phyloP scores from a whole-genome alignment of 2,329 filamentous ascomycete species.

The Penicillium sp. region DNA sequence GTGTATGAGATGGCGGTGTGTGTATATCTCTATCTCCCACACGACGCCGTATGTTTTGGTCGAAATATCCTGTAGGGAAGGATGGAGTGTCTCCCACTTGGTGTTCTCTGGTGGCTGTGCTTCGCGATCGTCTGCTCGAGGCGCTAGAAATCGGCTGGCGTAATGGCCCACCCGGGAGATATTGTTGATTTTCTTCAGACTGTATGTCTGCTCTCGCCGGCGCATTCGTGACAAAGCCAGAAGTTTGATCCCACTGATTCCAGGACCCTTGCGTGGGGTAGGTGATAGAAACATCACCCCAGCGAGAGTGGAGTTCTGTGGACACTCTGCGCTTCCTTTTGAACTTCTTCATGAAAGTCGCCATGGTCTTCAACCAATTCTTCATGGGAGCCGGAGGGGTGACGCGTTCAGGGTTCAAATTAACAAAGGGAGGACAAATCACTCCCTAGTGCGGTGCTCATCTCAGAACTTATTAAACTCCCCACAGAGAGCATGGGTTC shows the following conservation, averaged over 20 bases:
- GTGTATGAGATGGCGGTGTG: neutral
- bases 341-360: conserved; percentile 34
- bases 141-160: neutral
- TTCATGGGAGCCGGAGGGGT: conserved; percentile 22
- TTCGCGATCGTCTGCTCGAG: conserved; percentile 2
- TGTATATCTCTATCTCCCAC: conserved; percentile 9
- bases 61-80: conserved; percentile 34
- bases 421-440: conserved; percentile 18
- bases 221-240: conserved; percentile 18
- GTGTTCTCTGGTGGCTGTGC: neutral
- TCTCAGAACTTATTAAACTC: conserved; percentile 17
- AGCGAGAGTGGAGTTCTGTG: conserved; percentile 41
- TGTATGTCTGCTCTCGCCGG: conserved; percentile 3
- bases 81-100: neutral
- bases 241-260: conserved; percentile 39
- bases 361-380: conserved; percentile 29
- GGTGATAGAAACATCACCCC: conserved; percentile 43
- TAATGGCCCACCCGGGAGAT: conserved; percentile 11
- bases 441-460: conserved; percentile 19
- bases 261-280: conserved; percentile 45
- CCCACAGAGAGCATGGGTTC: conserved; percentile 9
- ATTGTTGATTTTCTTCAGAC: conserved; percentile 15
- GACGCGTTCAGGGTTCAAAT: neutral
- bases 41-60: conserved; percentile 30
- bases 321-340: conserved; percentile 37